These are phyloP conservation scores for Orbilia oligospora DNA, from an alignment of 2,329 filamentous ascomycete species.

Conservation along the genomic window DNA sequence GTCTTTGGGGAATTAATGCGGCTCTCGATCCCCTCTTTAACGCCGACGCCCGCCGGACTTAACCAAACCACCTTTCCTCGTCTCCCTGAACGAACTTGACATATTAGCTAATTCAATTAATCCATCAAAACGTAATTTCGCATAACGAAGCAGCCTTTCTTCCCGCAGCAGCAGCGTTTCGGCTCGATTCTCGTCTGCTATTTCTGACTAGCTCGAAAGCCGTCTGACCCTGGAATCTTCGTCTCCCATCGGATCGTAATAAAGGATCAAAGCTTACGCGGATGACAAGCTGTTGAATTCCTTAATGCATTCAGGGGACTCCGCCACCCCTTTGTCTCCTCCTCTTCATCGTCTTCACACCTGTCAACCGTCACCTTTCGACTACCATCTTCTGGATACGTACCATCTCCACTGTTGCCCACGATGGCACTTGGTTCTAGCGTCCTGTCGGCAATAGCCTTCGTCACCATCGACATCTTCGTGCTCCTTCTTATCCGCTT, in stretches of 20 bases:
- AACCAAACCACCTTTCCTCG: not conserved
- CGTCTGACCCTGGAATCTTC: slow-evolving; percentile 10
- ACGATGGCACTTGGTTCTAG: slow-evolving; percentile 62
- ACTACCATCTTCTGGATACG: not conserved
- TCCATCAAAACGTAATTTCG: slow-evolving; percentile 32
- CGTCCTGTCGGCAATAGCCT: slow-evolving; percentile 63
- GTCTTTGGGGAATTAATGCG: not conserved
- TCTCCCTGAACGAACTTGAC: not conserved
- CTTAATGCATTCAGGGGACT: slow-evolving; percentile 33
- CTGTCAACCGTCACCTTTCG: not conserved
- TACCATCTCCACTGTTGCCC: slow-evolving; percentile 1
- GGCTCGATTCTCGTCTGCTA: slow-evolving; percentile 19
- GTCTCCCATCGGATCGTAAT: slow-evolving; percentile 20
- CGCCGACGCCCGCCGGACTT: not conserved
- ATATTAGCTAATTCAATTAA: not conserved
- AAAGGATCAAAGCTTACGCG: slow-evolving; percentile 27
- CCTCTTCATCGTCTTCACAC: not conserved
- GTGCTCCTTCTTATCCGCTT: slow-evolving; percentile 88
- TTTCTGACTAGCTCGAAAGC: not conserved
- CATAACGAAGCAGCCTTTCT: slow-evolving; percentile 3
- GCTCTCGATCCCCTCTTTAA: not conserved
- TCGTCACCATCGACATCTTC: slow-evolving; percentile 69
- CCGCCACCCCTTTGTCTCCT: slow-evolving; percentile 9
- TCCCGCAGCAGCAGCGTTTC: slow-evolving; percentile 22
- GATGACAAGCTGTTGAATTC: slow-evolving; percentile 34